Evolutionary conservation across 768 basidiomycete species (phyloP), one percentile per base, ranked within the genome.

Genomic region (Panaeolus papilionaceus): DNA sequence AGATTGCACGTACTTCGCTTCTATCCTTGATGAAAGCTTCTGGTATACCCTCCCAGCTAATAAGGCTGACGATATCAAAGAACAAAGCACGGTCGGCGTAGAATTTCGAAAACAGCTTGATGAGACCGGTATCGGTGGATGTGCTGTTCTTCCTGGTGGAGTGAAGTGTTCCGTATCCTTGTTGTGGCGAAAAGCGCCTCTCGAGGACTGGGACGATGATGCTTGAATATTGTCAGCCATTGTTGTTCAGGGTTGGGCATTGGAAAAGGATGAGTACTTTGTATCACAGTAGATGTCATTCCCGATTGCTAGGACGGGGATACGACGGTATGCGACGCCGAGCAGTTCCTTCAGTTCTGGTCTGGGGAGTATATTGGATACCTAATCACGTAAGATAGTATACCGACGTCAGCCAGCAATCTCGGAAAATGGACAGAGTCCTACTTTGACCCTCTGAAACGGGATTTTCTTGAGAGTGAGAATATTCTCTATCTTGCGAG

Each of bases 231-330:
- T 26, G 26, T 23, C 8, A 23, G 26, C 2, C 10, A 51, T 20
- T 51, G 4, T 18, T 23, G 4, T 18, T 23, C 10, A 20, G 2
- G 45, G 4, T 18, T 51, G 47, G 26, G 47, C 3, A 16, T 18
- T 44, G 6, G 10, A 33, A 6, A 33, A 63, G 61, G 26, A 37
- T 33, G 58, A 70, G 63, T 65, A 77, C 81, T 78, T 82, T 14
- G 86, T 88, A 74, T 89, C 88, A 72, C 85, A 87, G 75, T 88
- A 89, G 2, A 89, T 78, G 71, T 89, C 87, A 69, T 84, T 86
- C 14, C 88, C 88, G 58, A 89, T 86, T 8, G 87, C 85, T 5
- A 88, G 80, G 26, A 89, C 79, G 12, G 88, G 88, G 23, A 90
- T 86, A 12, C 85, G 83, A 16, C 89, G 85, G 74, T 89, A 89